Evolutionary conservation across 345 rosid species (phyloP), one percentile per base, ranked within the genome.

Genomic region (Clarkia xantiana): DNA sequence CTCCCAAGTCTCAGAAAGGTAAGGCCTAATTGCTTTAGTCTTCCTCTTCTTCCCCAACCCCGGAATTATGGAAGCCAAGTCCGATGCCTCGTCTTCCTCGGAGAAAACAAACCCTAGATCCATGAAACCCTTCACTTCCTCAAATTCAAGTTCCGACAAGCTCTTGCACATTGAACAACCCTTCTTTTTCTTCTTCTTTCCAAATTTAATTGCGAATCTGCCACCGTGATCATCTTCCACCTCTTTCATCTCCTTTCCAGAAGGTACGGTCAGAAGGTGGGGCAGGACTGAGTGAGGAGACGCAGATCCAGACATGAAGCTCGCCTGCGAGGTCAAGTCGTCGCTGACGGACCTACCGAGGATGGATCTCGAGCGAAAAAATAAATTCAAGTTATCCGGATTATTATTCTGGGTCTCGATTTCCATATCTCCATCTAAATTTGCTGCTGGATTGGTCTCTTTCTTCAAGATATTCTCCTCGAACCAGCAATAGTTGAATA

Each of bases 51-150:
- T 69, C 14, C 36, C 79, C 44, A 85, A 50, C 5, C 90, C 97
- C 0, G 94, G 97, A 61, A 85, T 61, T 51, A 89, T 80, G 55
- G 77, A 72, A 9, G 73, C 79, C 76, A 89, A 65, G 60, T 70
- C 74, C 42, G 90, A 74, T 41, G 82, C 71, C 34, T 64, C 75
- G 62, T 80, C 95, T 61, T 82, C 78, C 62, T 80, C 83, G 0
- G 86, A 73, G 65, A 89, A 89, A 23, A 84, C 85, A 62, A 89
- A 84, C 13, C 97, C 97, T 38, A 89, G 66, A 78, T 89, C 97
- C 76, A 74, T 76, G 67, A 89, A 78, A 70, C 95, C 97, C 68
- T 77, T 72, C 6, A 81, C 61, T 74, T 89, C 97, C 42, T 80
- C 76, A 56, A 80, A 78, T 66, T 85, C 97, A 58, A 80, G 67